phyloP scores from a whole-genome alignment of 495 filamentous ascomycete genomes.

The Aspergillus sclerotiicarbonarius region DNA sequence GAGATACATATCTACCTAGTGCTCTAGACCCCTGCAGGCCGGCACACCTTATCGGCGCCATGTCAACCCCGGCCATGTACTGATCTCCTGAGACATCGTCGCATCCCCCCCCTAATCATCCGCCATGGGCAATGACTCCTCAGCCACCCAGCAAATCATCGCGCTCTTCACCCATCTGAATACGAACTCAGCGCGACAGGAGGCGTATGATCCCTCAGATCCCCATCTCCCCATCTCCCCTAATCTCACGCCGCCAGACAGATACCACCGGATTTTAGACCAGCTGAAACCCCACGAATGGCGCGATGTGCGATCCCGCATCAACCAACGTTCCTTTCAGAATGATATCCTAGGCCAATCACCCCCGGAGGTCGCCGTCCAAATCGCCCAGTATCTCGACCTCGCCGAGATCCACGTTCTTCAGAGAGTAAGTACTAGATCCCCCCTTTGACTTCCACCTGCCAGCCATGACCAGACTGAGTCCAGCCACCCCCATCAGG shows the following conservation, averaged over 20 bases:
- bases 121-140: neutral
- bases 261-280: slow-evolving; percentile 29
- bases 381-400: slow-evolving; percentile 23
- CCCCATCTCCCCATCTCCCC: neutral
- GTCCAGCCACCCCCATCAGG: slow-evolving; percentile 11
- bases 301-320: slow-evolving; percentile 28
- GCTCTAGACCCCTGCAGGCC: no score
- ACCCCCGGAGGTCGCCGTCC: slow-evolving; percentile 31
- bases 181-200: slow-evolving; percentile 11
- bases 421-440: slow-evolving; percentile 25
- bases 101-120: neutral
- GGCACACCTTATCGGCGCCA: no score
- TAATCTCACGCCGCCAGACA: slow-evolving; percentile 8
- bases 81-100: no score
- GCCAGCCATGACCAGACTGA: neutral
- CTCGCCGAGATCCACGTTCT: slow-evolving; percentile 27
- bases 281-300: slow-evolving; percentile 32
- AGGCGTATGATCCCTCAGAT: slow-evolving; percentile 10
- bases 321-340: slow-evolving; percentile 22
- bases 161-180: slow-evolving; percentile 9
- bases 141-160: slow-evolving; percentile 4
- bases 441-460: neutral
- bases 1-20: no score
- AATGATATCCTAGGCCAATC: slow-evolving; percentile 35
- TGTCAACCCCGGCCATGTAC: no score